Evolutionary conservation across 2,329 filamentous ascomycete species (phyloP).

Genomic region (Dactylellina sp.): DNA sequence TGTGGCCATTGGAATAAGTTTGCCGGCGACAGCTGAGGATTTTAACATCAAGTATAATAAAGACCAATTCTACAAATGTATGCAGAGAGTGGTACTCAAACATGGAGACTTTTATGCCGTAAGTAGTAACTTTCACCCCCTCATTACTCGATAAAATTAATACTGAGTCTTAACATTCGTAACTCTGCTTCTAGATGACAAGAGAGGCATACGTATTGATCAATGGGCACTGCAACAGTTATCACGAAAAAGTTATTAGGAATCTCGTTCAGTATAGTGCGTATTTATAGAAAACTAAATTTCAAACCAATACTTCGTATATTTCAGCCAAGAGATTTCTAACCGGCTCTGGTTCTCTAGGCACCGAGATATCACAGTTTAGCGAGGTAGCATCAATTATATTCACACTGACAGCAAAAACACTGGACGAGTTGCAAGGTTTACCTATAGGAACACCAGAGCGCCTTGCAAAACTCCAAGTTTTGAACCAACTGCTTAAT

Average conservation of each 20-base stretch:
- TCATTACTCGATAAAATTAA: too few relatives aligned
- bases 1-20: conserved; percentile 18
- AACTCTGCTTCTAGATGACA: conserved; percentile 30
- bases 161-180: too few relatives aligned
- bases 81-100: conserved; percentile 27
- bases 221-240: conserved; percentile 13
- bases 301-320: too few relatives aligned
- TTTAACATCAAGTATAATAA: conserved; percentile 43
- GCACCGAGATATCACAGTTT: conserved; percentile 24
- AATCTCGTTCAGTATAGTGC: conserved; percentile 31
- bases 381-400: conserved; percentile 32
- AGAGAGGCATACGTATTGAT: conserved; percentile 32
- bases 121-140: conserved; percentile 3
- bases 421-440: conserved; percentile 18
- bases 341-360: neutral
- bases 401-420: conserved; percentile 25
- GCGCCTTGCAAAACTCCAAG: conserved; percentile 30
- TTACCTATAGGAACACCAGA: conserved; percentile 19
- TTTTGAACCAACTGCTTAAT: conserved; percentile 29
- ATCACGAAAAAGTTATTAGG: conserved; percentile 17
- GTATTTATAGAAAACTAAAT: too few relatives aligned
- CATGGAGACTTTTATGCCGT: conserved; percentile 42
- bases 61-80: conserved; percentile 40
- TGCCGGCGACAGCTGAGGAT: conserved; percentile 15
- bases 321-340: too few relatives aligned